Evolutionary conservation across 108 stramenopile species (phyloP).

Genomic region (Nannochloropsis oceanica): DNA sequence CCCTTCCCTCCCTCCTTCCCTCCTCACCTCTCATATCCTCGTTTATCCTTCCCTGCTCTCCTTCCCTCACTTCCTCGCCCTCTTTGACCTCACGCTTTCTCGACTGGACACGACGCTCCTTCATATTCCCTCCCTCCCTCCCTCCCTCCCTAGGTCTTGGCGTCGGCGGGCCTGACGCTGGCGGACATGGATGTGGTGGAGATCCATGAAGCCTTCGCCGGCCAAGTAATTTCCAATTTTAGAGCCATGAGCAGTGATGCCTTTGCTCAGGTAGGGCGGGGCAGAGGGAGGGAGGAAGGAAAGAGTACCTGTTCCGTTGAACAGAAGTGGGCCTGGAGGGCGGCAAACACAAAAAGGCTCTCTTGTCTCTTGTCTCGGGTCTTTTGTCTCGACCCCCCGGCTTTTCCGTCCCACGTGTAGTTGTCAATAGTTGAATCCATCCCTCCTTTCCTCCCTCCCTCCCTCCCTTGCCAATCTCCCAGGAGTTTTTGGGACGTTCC

Average conservation of each 20-base stretch:
- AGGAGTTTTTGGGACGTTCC: neutral
- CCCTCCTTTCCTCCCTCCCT: neutral
- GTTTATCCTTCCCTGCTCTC: too few relatives aligned
- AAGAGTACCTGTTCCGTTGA: too few relatives aligned
- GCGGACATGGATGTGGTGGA: conserved; percentile 74
- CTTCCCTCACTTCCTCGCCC: neutral
- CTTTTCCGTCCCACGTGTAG: neutral
- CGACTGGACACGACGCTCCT: conserved; percentile 48
- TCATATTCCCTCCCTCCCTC: conserved; percentile 45
- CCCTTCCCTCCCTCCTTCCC: too few relatives aligned
- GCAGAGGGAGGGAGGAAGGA: conserved; percentile 15
- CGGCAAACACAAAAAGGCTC: too few relatives aligned
- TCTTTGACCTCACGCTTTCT: neutral
- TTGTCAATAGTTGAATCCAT: neutral
- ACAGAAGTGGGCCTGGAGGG: too few relatives aligned
- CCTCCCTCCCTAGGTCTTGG: conserved; percentile 63
- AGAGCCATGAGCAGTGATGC: conserved; percentile 76
- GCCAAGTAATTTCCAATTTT: conserved; percentile 90
- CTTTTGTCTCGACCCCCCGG: neutral
- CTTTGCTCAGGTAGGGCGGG: conserved; percentile 72
- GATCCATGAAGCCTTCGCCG: conserved; percentile 99
- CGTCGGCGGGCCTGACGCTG: conserved; percentile 55
- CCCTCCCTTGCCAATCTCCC: neutral
- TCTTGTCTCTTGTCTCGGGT: too few relatives aligned
- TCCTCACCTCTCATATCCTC: too few relatives aligned